phyloP scores from a whole-genome alignment of 2,329 filamentous ascomycete species.

The Aspergillus tubingensis region DNA sequence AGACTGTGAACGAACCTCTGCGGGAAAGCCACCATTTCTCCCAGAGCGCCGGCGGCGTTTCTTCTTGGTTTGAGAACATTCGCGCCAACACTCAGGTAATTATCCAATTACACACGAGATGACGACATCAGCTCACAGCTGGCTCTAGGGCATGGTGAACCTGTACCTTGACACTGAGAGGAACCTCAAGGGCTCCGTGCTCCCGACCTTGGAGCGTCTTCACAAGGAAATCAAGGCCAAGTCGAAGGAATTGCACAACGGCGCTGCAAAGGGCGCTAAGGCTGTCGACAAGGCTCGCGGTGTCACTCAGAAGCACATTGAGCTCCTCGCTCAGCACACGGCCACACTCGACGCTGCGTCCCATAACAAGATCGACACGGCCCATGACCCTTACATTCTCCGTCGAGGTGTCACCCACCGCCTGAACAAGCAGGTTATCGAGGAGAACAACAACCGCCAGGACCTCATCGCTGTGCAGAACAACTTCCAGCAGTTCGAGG shows the following conservation, averaged over 20 bases:
- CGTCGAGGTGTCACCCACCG: slow-evolving; percentile 79
- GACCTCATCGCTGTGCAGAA: slow-evolving; percentile 90
- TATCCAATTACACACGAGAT: neutral
- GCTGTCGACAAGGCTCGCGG: slow-evolving; percentile 86
- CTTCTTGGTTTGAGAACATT: slow-evolving; percentile 92
- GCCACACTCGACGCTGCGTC: slow-evolving; percentile 72
- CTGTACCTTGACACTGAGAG: slow-evolving; percentile 90
- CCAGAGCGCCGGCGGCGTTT: slow-evolving; percentile 80
- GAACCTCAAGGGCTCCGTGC: slow-evolving; percentile 79
- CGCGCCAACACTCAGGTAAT: slow-evolving; percentile 78
- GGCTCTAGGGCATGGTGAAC: slow-evolving; percentile 72
- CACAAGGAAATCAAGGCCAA: slow-evolving; percentile 98
- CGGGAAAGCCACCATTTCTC: slow-evolving; percentile 93
- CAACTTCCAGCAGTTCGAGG: slow-evolving; percentile 84
- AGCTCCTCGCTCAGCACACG: slow-evolving; percentile 83
- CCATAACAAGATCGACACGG: slow-evolving; percentile 68
- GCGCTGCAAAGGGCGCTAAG: slow-evolving; percentile 82
- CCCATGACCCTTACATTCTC: slow-evolving; percentile 85
- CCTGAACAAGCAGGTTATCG: slow-evolving; percentile 83
- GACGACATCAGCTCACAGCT: neutral
- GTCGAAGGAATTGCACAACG: slow-evolving; percentile 80
- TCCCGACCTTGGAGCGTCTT: slow-evolving; percentile 85
- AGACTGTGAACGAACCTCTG: slow-evolving; percentile 83
- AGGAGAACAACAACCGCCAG: slow-evolving; percentile 95
- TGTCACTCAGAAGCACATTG: slow-evolving; percentile 90